These are phyloP conservation scores for Panus rudis DNA, from an alignment of 768 basidiomycete species.

Conservation along the genomic window DNA sequence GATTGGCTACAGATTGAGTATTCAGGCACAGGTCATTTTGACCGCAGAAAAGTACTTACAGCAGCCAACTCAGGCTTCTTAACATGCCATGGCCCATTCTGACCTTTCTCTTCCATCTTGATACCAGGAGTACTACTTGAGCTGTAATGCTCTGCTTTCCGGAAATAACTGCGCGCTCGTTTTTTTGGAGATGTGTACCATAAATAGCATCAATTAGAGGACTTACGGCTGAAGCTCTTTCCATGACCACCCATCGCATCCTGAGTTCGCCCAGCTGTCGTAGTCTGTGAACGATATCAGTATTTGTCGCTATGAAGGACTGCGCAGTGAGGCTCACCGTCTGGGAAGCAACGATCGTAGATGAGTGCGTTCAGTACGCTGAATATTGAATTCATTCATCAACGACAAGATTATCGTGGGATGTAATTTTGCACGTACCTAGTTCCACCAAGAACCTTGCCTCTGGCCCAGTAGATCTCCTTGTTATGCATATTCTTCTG, in stretches of 20 bases:
- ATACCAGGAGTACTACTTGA: conserved; percentile 1
- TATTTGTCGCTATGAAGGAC: background rate
- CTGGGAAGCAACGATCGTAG: conserved; percentile 19
- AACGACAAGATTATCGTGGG: too few species aligned
- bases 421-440: too few species aligned
- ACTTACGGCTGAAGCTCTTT: conserved; percentile 11
- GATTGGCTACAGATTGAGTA: too few species aligned
- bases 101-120: background rate
- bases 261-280: conserved; percentile 15
- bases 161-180: conserved; percentile 16
- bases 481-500: too few species aligned
- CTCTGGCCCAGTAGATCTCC: conserved; percentile 20
- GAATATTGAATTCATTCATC: too few species aligned
- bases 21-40: too few species aligned
- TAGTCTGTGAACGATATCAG: conserved; percentile 11
- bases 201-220: too few species aligned
- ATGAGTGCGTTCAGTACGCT: conserved; percentile 22
- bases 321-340: conserved; percentile 7
- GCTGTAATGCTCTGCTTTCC: conserved; percentile 12
- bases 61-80: too few species aligned
- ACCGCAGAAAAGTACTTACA: too few species aligned
- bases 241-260: conserved; percentile 18
- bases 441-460: conserved; percentile 20
- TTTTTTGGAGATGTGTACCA: too few species aligned
- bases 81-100: too few species aligned